These are phyloP conservation scores for Blastocystis sp. DNA, from an alignment of 352 stramenopile genomes.

Conservation along the genomic window DNA sequence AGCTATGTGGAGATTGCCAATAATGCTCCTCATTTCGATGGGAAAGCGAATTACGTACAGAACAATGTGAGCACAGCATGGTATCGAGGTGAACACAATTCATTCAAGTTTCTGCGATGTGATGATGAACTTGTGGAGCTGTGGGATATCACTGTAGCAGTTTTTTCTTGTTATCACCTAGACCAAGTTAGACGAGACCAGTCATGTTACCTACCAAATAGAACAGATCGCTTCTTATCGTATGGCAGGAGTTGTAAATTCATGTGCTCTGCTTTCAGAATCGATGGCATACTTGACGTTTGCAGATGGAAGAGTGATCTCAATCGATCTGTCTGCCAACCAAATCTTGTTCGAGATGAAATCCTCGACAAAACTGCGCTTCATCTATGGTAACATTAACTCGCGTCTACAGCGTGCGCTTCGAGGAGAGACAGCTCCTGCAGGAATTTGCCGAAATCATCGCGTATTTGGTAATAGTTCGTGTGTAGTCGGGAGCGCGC, in stretches of 20 bases:
- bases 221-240: not conserved
- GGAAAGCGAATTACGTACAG: slow-evolving; percentile 13
- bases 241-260: not conserved
- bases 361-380: not conserved
- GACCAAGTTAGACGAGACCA: not conserved
- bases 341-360: not conserved
- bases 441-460: not conserved
- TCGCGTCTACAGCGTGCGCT: not conserved
- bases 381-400: slow-evolving; percentile 45
- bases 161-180: not conserved
- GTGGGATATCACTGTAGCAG: not conserved
- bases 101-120: slow-evolving; percentile 11
- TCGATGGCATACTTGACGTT: not conserved
- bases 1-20: not conserved
- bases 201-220: not conserved
- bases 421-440: not conserved
- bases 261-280: not conserved
- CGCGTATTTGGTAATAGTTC: not conserved
- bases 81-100: not conserved
- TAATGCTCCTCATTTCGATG: not conserved
- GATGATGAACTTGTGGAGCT: not conserved
- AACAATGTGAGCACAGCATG: not conserved
- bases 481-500: not conserved
- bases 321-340: not conserved
- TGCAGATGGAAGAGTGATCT: not conserved